phyloP scores from a whole-genome alignment of 805 yeast genomes.

The Wickerhamomyces ciferrii region DNA sequence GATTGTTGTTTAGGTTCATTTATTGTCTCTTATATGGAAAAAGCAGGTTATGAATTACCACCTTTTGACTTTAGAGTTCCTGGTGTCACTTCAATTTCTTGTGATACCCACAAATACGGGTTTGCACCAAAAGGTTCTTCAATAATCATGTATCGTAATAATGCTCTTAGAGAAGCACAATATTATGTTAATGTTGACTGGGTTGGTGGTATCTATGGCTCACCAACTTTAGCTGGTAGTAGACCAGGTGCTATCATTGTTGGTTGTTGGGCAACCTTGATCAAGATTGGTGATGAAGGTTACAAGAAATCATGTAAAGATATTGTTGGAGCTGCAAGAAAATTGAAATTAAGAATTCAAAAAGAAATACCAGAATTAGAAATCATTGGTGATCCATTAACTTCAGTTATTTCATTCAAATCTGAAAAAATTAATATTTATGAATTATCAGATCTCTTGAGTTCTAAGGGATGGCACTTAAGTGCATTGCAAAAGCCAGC shows the following conservation, averaged over 20 bases:
- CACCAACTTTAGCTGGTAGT: slow-evolving; percentile 95
- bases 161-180: slow-evolving; percentile 68
- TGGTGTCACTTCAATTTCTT: slow-evolving; percentile 96
- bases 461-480: slow-evolving; percentile 81
- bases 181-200: slow-evolving; percentile 81
- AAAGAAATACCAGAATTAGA: slow-evolving; percentile 51
- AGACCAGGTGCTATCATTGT: slow-evolving; percentile 96
- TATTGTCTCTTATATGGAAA: slow-evolving; percentile 72
- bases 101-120: slow-evolving; percentile 98
- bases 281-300: slow-evolving; percentile 80
- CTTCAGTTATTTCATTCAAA: slow-evolving; percentile 77
- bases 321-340: slow-evolving; percentile 62
- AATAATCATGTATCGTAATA: slow-evolving; percentile 78
- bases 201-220: slow-evolving; percentile 95
- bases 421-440: slow-evolving; percentile 64
- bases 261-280: slow-evolving; percentile 97
- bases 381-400: slow-evolving; percentile 80
- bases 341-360: slow-evolving; percentile 42
- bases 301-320: slow-evolving; percentile 60
- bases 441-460: slow-evolving; percentile 67
- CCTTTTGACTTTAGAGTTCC: slow-evolving; percentile 80
- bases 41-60: slow-evolving; percentile 46
- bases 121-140: slow-evolving; percentile 98
- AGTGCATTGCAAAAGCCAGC: slow-evolving; percentile 84
- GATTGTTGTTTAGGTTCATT: slow-evolving; percentile 96